Evolutionary conservation across 1,284 basidiomycete species (phyloP).

Genomic region (Thelephora terrestris): DNA sequence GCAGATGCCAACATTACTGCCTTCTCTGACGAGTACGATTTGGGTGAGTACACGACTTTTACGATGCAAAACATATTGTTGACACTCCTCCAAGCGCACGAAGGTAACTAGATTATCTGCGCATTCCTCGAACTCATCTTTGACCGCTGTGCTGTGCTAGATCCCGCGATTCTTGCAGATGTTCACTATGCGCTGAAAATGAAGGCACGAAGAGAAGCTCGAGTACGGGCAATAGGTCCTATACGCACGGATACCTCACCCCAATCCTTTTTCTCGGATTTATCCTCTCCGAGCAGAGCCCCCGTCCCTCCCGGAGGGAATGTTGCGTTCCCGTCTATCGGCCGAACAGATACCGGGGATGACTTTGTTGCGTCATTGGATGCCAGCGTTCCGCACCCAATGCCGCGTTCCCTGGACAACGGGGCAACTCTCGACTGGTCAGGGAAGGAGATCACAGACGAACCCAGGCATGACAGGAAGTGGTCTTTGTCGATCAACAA

Average conservation of each 20-base stretch:
- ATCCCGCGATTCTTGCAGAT: constrained; percentile 64
- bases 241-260: constrained; percentile 9
- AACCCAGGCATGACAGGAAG: constrained; percentile 38
- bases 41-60: constrained; percentile 38
- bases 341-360: constrained; percentile 18
- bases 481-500: constrained; percentile 53
- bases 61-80: constrained; percentile 1
- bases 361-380: constrained; percentile 65
- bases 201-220: constrained; percentile 62
- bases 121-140: not conserved
- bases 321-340: constrained; percentile 8
- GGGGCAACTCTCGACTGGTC: constrained; percentile 66
- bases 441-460: constrained; percentile 38
- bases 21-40: constrained; percentile 63
- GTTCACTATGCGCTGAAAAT: constrained; percentile 61
- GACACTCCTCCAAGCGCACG: constrained; percentile 37
- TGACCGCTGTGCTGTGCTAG: constrained; percentile 28
- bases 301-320: constrained; percentile 13
- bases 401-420: constrained; percentile 55
- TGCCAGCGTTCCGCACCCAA: constrained; percentile 33
- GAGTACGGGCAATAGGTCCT: constrained; percentile 28
- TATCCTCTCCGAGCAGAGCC: constrained; percentile 16
- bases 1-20: constrained; percentile 26
- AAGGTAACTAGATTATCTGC: constrained; percentile 36
- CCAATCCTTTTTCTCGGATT: constrained; percentile 26